Percentiles rank a stretch among this genome's conserved stretches.
phyloP scores from a whole-genome alignment of 2,329 filamentous ascomycete genomes.

The Fusarium sp. region DNA sequence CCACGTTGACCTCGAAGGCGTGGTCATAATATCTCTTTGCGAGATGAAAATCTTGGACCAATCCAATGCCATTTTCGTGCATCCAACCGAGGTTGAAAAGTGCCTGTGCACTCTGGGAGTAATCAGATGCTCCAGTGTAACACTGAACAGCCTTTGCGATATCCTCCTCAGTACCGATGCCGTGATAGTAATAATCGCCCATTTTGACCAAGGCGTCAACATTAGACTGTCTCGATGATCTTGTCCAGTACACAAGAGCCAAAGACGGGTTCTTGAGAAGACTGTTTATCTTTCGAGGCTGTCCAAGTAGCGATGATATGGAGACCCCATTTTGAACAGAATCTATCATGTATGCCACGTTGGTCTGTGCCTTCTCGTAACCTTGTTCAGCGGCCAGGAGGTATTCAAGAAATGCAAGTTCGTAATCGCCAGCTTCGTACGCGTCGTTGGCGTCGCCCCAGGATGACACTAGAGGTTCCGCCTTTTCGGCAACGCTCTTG shows the following conservation, averaged over 20 bases:
- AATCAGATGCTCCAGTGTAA: conserved; percentile 92
- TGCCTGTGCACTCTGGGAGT: conserved; percentile 91
- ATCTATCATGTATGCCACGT: conserved; percentile 89
- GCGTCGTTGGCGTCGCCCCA: conserved; percentile 87
- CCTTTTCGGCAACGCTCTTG: conserved; percentile 80
- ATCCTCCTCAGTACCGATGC: conserved; percentile 79
- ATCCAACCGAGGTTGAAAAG: conserved; percentile 99
- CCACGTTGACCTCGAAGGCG: conserved; percentile 89
- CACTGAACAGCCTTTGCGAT: conserved; percentile 91
- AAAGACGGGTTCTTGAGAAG: conserved; percentile 69
- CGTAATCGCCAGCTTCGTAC: conserved; percentile 82
- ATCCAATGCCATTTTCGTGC: conserved; percentile 95
- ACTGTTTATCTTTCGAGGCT: conserved; percentile 49
- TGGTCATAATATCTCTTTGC: conserved; percentile 97
- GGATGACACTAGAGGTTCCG: conserved; percentile 79
- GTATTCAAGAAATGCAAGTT: conserved; percentile 83
- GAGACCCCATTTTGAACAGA: conserved; percentile 68
- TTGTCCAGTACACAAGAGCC: conserved; percentile 93
- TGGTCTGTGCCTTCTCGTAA: conserved; percentile 89
- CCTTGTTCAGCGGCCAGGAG: conserved; percentile 93
- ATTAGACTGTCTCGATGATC: conserved; percentile 92
- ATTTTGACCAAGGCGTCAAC: conserved; percentile 97
- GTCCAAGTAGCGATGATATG: conserved; percentile 62
- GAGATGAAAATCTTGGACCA: conserved; percentile 95
- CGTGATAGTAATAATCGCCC: conserved; percentile 95